Evolutionary conservation across 176 grass and related monocot species (phyloP).

Genomic region (Otatea glauca): DNA sequence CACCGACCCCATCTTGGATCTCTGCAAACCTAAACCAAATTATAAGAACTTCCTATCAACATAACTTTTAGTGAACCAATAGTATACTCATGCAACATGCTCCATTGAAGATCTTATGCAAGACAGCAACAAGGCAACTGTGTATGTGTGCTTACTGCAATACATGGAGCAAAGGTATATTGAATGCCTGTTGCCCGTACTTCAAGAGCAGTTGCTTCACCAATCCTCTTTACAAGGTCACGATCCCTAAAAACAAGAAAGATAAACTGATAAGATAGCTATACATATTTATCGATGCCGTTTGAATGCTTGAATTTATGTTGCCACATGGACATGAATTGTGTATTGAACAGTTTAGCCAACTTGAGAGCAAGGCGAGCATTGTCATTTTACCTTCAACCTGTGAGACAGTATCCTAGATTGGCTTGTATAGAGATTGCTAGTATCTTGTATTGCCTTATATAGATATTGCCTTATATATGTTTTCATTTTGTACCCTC

Average conservation of each 20-base stretch:
- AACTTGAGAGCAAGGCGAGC: not conserved
- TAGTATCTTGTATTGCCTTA: too few species aligned
- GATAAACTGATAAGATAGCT: not conserved
- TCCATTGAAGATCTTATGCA: conserved; percentile 28
- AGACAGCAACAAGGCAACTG: conserved; percentile 25
- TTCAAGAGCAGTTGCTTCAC: conserved; percentile 96
- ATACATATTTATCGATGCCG: not conserved
- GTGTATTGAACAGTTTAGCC: not conserved
- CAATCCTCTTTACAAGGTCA: conserved; percentile 74
- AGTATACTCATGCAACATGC: conserved; percentile 27
- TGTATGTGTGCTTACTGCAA: conserved; percentile 74
- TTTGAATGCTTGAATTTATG: conserved; percentile 7
- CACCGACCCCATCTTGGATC: conserved; percentile 98
- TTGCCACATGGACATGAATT: conserved; percentile 6
- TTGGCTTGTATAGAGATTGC: too few species aligned
- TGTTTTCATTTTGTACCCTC: too few species aligned
- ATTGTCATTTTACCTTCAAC: not conserved
- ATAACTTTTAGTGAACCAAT: conserved; percentile 28
- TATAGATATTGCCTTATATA: too few species aligned
- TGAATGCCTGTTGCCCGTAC: conserved; percentile 84
- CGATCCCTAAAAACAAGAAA: conserved; percentile 76
- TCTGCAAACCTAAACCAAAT: conserved; percentile 80
- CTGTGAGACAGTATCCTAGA: too few species aligned
- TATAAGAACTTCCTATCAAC: conserved; percentile 38
- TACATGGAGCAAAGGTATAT: conserved; percentile 90